Base-by-base conservation (phyloP, 2,329 filamentous ascomycete genomes). In the Epichloe brachyelytri region DNA sequence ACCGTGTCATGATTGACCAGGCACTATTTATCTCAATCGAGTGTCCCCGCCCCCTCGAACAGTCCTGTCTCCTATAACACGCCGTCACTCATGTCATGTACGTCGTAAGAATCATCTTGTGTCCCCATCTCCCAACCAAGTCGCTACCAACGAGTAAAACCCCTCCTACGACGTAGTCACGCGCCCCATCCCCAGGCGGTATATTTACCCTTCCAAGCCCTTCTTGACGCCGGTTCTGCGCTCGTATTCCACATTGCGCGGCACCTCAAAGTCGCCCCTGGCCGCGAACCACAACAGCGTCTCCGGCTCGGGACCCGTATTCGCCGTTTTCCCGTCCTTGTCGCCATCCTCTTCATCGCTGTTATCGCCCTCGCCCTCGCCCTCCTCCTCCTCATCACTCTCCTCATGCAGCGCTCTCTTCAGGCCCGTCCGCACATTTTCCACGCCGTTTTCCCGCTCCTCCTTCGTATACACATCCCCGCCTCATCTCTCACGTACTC, bases 391-490 rank as follows among this genome's bases (percentile, higher is more conserved):
- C 1, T 82, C 80, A 2, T 78, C 77, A 0, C 71, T 69, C 1
- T 74, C 71, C 20, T 76, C 73, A 46, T 76, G 74, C 12, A 80
- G 59, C 3, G 66, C 72, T 57, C 78, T 74, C 61, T 66, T 75
- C 61, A 93, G 65, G 0, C 87, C 87, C 0, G 86, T 91, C 38
- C 82, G 75, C 44, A 90, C 83, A 58, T 80, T 83, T 60, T 85
- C 78, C 11, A 84, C 65, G 6, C 86, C 87, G 53, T 64, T 57
- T 53, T 77, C 79, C 48, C 78, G 75, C 70, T 93, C 88, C 59
- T 83, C 82, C 3, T 79, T 71, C 2, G 86, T 91, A 63, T 82
- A 93, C 51, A 82, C 74, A 51, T 85, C 82, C n/a, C 62, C 0
- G 71, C 71, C 55, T 71, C 70, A 20, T 71, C 71, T 36, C 65